A percentile compares a stretch with the other conserved stretches of the same genome.
Evolutionary conservation across 257 asterid species (phyloP).

Genomic region (Linaria vulgaris): DNA sequence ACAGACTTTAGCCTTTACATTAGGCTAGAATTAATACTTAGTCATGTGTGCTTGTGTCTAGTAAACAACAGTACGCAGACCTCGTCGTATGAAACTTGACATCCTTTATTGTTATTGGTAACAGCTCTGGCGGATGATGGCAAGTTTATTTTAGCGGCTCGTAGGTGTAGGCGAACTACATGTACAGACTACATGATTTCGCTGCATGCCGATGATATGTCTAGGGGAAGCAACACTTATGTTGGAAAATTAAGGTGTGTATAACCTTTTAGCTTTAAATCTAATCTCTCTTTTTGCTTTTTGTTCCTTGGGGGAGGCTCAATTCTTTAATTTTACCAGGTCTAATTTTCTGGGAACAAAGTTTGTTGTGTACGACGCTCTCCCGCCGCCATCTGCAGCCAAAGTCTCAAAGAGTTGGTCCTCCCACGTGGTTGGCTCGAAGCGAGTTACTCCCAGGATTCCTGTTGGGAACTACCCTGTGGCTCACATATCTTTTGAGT

Average conservation of each 20-base stretch:
- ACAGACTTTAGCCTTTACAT: no score
- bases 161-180: conserved; percentile 72
- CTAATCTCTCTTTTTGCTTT: background rate
- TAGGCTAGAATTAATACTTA: no score
- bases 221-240: conserved; percentile 57
- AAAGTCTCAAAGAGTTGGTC: conserved; percentile 64
- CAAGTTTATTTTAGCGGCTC: conserved; percentile 92
- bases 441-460: conserved; percentile 51
- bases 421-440: conserved; percentile 49
- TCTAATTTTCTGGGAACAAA: conserved; percentile 88
- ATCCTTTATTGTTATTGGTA: no score
- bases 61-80: no score
- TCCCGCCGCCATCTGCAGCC: conserved; percentile 57
- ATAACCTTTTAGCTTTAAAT: background rate
- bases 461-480: conserved; percentile 68
- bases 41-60: no score
- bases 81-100: no score
- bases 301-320: background rate
- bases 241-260: conserved; percentile 82
- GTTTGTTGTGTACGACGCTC: conserved; percentile 70
- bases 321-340: conserved; percentile 37
- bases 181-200: conserved; percentile 81
- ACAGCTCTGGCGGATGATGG: conserved; percentile 93
- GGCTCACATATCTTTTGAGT: conserved; percentile 77
- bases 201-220: conserved; percentile 58